Base-by-base conservation (phyloP, 2,329 filamentous ascomycete genomes). In the Phialophora macrospora region DNA sequence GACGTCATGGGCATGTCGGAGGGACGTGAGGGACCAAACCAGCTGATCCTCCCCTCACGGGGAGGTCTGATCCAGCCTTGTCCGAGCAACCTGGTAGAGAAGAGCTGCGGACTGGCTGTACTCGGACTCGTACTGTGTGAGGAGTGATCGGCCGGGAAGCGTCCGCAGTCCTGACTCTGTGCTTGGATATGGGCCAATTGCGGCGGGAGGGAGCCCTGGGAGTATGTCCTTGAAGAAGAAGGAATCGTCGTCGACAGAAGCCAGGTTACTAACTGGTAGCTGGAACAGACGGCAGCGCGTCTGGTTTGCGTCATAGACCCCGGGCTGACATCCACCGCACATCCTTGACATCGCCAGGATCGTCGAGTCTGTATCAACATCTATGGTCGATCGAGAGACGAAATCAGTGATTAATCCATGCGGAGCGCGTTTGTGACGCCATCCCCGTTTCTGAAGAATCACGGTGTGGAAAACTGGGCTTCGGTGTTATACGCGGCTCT, bases 1-100 rank as follows among this genome's bases (percentile, higher is more conserved):
- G 52, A 55, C 52, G 52, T 55, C 52, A 55, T 55, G 52, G 52
- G 2, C 5, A 17, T 44, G 38, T 44, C 38, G n/a, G n/a, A 44
- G 38, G 38, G n/a, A n/a, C n/a, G n/a, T n/a, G n/a, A n/a, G n/a
- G 24, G 24, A 44, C 38, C 17, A 44, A 8, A n/a, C 38, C 17
- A 44, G 38, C 38, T 20, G 38, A 44, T 44, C 38, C 14, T 34
- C 9, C 38, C 17, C 17, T 44, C 38, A 8, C 8, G 38, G 38
- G 38, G 38, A n/a, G 38, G 38, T 44, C 38, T 17, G 38, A 44
- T 44, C 38, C 17, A 44, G 14, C 38, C 38, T 44, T 8, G 38
- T 44, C 17, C 38, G 38, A 5, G 38, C 38, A 44, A 44, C 17
- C 6, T 14, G 17, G 2, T 44, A 44, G 38, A 44, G 7, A n/a